phyloP scores from a whole-genome alignment of 23 red algal species.

The Chondrus crispus region DNA sequence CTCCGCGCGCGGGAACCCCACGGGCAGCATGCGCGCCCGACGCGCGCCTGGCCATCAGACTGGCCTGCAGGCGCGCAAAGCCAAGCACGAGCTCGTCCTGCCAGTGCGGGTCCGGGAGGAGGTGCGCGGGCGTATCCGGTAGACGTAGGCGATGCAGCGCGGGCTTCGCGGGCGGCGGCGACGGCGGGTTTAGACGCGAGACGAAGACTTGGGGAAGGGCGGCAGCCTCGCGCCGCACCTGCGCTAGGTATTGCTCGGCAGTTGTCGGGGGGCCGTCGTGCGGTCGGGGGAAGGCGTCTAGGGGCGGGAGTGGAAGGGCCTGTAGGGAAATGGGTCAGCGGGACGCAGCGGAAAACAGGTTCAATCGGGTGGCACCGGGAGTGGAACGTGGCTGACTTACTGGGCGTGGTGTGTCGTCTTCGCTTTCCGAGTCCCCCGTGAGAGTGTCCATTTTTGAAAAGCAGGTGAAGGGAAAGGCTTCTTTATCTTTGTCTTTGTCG shows the following conservation, averaged over 20 bases:
- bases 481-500: too few relatives aligned
- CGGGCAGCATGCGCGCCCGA: not conserved
- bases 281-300: not conserved
- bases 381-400: not conserved
- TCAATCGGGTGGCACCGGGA: not conserved
- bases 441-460: too few relatives aligned
- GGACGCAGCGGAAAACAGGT: not conserved
- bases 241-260: conserved; percentile 25
- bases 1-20: too few relatives aligned
- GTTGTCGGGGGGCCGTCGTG: conserved; percentile 8
- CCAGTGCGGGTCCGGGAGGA: not conserved
- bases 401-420: not conserved
- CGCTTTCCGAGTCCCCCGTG: not conserved
- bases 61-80: not conserved
- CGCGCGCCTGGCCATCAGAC: not conserved
- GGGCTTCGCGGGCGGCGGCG: not conserved
- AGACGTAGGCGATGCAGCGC: not conserved
- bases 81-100: not conserved
- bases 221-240: not conserved
- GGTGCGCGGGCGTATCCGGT: not conserved
- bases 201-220: conserved; percentile 6
- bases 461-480: too few relatives aligned
- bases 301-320: not conserved
- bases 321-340: not conserved
- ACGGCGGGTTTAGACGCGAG: not conserved